Conservation (phyloP, 441 rosid species). For the Erodium chrysanthum region DNA sequence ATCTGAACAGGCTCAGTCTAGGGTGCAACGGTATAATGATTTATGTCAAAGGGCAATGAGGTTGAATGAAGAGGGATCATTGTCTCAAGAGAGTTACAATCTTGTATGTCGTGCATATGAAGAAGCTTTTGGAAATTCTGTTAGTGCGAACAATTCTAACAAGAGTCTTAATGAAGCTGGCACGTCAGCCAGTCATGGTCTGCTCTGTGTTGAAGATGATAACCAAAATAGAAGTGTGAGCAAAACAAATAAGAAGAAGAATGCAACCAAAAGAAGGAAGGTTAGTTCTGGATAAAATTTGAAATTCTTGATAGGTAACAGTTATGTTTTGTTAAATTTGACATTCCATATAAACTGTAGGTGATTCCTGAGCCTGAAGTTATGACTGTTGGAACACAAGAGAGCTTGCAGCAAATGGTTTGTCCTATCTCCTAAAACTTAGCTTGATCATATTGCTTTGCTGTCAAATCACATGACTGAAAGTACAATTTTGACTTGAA, state of each 20-base stretch:
- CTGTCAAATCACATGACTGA: neutral
- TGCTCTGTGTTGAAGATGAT: constrained; percentile 68
- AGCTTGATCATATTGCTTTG: neutral
- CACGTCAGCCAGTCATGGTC: constrained; percentile 54
- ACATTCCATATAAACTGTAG: constrained; percentile 31
- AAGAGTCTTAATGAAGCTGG: constrained; percentile 56
- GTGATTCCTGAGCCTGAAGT: constrained; percentile 62
- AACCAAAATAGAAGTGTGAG: constrained; percentile 46
- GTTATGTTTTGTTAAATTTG: neutral
- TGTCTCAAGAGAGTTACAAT: constrained; percentile 65
- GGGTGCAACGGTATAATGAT: constrained; percentile 61
- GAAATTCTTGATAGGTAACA: constrained; percentile 8
- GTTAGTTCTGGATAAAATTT: constrained; percentile 26
- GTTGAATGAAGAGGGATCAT: constrained; percentile 69
- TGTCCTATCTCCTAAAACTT: constrained; percentile 20
- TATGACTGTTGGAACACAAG: constrained; percentile 51
- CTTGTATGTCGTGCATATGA: constrained; percentile 54
- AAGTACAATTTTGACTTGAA: neutral
- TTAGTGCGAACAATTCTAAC: constrained; percentile 44
- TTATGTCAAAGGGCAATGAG: constrained; percentile 57
- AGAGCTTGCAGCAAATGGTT: constrained; percentile 75
- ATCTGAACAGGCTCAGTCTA: constrained; percentile 52
- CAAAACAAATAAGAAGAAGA: constrained; percentile 71
- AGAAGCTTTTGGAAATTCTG: constrained; percentile 58
- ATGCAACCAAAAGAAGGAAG: constrained; percentile 77